Base-by-base conservation (phyloP, 2,329 filamentous ascomycete species). In the Colletotrichum brevisporum region DNA sequence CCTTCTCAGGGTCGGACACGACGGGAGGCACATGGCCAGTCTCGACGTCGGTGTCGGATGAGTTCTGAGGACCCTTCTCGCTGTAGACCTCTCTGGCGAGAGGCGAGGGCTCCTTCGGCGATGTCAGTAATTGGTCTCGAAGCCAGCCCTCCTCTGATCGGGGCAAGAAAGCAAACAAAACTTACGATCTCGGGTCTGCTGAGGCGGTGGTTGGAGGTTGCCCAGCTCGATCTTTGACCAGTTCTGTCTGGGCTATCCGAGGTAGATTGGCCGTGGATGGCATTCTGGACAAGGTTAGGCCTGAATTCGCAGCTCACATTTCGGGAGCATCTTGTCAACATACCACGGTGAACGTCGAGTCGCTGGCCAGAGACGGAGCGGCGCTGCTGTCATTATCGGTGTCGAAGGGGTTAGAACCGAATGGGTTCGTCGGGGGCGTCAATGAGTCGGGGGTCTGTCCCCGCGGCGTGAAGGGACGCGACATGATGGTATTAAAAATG, bases 261-360 rank as follows among this genome's bases (percentile, higher is more conserved):
- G 9, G 36, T 55, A 10, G 63, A 60, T 4, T 48, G 26, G 1
- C 66, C 53, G 8, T 51, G 24, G 41, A 71, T 47, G 51, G 54
- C 63, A 50, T 71, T 71, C 70, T 71, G n/a, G 1, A 9, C 5
- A 8, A 43, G 50, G 55, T 71, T 6, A 71, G 53, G 16, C 3
- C 26, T 36, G 16, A 27, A n/a, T 18, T 18, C n/a, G n/a, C 18
- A 39, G 21, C 21, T 45, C 9, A 5, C 26, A 16, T 4, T 10
- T 10, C 24, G 2, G 4, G 27, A n/a, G 3, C n/a, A 18, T 61
- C 5, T 26, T 16, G 3, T 2, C 1, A 24, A 64, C 71, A 3
- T 71, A 72, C 71, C 53, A 72, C 69, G 2, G 69, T 71, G 39
- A 71, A 72, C n/a, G 71, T 72, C 3, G 71, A 72, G 52, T 72